Percentiles rank a stretch among this genome's conserved stretches.
Evolutionary conservation across 768 basidiomycete species (phyloP).

Genomic region (Rhizopogon vulgaris): DNA sequence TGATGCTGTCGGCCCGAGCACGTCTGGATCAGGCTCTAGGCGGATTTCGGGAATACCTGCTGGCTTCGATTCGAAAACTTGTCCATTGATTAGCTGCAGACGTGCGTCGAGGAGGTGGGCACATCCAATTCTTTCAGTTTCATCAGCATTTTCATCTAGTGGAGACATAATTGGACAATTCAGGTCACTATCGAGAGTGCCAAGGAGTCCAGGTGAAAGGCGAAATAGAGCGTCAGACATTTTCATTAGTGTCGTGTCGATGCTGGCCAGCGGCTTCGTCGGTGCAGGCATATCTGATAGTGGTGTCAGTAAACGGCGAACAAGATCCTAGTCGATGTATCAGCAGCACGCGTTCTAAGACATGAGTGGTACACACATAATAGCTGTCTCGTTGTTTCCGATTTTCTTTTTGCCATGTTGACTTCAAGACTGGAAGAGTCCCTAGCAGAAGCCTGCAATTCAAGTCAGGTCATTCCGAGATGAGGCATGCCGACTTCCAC

Average conservation of each 20-base stretch:
- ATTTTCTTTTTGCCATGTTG: slow-evolving; percentile 52
- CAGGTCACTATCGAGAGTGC: slow-evolving; percentile 45
- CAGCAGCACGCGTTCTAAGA: slow-evolving; percentile 1
- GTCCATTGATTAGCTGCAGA: slow-evolving; percentile 36
- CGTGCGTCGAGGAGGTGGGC: slow-evolving; percentile 51
- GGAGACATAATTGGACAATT: slow-evolving; percentile 35
- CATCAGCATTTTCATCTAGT: slow-evolving; percentile 40
- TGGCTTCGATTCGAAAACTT: slow-evolving; percentile 16
- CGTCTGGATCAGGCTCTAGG: slow-evolving; percentile 18
- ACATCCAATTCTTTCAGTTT: slow-evolving; percentile 41
- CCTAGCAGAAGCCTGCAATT: slow-evolving; percentile 53
- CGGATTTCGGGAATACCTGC: slow-evolving; percentile 35
- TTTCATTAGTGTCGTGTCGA: slow-evolving; percentile 44
- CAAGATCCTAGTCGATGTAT: slow-evolving; percentile 48
- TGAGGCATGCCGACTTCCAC: slow-evolving; percentile 15
- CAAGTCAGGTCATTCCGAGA: slow-evolving; percentile 5
- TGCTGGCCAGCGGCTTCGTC: slow-evolving; percentile 28
- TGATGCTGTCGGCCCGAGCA: slow-evolving; percentile 12
- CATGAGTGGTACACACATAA: slow-evolving; percentile 47
- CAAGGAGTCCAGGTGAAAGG: slow-evolving; percentile 46
- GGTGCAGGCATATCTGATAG: slow-evolving; percentile 40
- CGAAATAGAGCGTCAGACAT: slow-evolving; percentile 52
- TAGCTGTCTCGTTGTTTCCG: slow-evolving; percentile 62
- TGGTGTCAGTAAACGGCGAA: slow-evolving; percentile 55
- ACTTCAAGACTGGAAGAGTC: slow-evolving; percentile 50